Evolutionary conservation across 495 filamentous ascomycete genomes (phyloP).

Genomic region (Penicillium flavigenum): DNA sequence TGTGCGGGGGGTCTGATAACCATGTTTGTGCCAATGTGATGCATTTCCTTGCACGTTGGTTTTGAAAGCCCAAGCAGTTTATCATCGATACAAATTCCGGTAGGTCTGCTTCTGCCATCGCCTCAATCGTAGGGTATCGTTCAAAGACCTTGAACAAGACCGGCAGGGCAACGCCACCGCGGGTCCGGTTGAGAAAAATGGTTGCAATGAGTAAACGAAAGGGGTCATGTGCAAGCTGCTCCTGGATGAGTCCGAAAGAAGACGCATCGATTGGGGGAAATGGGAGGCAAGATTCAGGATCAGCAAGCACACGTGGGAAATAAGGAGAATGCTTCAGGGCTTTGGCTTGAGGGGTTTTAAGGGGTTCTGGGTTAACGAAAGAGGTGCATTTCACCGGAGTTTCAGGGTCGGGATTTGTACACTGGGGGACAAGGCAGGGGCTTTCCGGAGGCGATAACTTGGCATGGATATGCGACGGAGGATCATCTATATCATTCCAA

Average conservation of each 20-base stretch:
- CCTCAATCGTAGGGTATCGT: conserved; percentile 64
- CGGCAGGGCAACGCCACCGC: conserved; percentile 72
- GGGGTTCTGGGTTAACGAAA: conserved; percentile 5
- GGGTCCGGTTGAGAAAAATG: conserved; percentile 81
- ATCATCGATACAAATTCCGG: conserved; percentile 64
- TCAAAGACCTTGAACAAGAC: conserved; percentile 67
- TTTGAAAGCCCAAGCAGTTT: conserved; percentile 71
- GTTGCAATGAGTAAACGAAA: conserved; percentile 73
- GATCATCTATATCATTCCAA: conserved; percentile 9
- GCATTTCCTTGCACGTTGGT: conserved; percentile 57
- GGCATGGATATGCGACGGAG: neutral
- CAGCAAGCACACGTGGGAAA: conserved; percentile 42
- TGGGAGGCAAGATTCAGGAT: conserved; percentile 61
- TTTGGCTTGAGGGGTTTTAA: conserved; percentile 24
- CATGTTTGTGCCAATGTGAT: conserved; percentile 70
- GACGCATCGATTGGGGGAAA: conserved; percentile 65
- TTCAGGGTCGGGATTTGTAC: neutral
- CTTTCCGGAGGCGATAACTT: conserved; percentile 3
- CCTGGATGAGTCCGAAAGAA: conserved; percentile 79
- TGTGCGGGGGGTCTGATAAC: conserved; percentile 61
- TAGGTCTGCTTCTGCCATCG: conserved; percentile 58
- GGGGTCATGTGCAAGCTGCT: conserved; percentile 67
- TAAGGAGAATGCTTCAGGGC: conserved; percentile 47
- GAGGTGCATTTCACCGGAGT: conserved; percentile 11
- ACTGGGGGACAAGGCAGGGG: neutral